Evolutionary conservation across 2,329 filamentous ascomycete genomes (phyloP).

Genomic region (Colletotrichum caudatum): DNA sequence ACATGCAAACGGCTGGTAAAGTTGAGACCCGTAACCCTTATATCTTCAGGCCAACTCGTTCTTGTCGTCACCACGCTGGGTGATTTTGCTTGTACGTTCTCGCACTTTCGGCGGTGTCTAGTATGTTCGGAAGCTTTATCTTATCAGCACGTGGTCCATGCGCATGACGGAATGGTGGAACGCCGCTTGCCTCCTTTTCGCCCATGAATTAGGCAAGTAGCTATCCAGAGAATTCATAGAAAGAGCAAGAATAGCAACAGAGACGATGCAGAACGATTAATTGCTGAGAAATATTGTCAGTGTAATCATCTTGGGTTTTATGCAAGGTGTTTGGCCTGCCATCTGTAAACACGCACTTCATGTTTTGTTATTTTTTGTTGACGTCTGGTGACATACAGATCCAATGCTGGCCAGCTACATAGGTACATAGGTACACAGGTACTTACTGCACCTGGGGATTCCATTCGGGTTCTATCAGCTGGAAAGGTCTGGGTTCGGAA

Average conservation of each 20-base stretch:
- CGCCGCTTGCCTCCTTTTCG: background rate
- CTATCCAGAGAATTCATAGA: background rate
- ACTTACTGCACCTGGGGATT: background rate
- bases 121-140: conserved; percentile 40
- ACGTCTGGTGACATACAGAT: conserved; percentile 21
- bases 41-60: conserved; percentile 13
- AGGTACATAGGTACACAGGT: no score
- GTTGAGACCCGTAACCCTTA: background rate
- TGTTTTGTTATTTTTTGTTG: background rate
- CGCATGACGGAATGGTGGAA: conserved; percentile 15
- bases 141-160: conserved; percentile 53
- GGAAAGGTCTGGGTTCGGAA: conserved; percentile 15
- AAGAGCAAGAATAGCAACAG: background rate
- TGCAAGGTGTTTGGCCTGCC: background rate
- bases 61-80: conserved; percentile 16
- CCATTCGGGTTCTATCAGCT: background rate
- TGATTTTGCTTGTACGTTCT: conserved; percentile 52
- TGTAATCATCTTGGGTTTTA: no score
- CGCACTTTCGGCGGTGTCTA: conserved; percentile 52
- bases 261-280: background rate
- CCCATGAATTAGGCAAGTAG: background rate
- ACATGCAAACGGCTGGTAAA: background rate
- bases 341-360: background rate
- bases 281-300: background rate
- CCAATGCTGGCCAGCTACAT: background rate